Evolutionary conservation across 345 rosid species (phyloP).

Genomic region (thale cress (Arabidopsis thaliana)): TAIR10.1 NC_003076.8:7651501-7652000

Average conservation of each 20-base stretch:
- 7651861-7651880: background rate
- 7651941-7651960: background rate
- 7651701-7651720: background rate
- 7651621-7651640: background rate
- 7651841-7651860: background rate
- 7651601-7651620: slow-evolving; percentile 34
- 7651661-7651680: background rate
- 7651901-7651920: too few species aligned
- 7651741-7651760: background rate
- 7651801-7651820: background rate
- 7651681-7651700: background rate
- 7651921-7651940: too few species aligned
- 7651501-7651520: slow-evolving; percentile 82
- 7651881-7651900: too few species aligned
- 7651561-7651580: slow-evolving; percentile 91
- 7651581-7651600: slow-evolving; percentile 71
- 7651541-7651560: slow-evolving; percentile 96
- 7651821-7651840: background rate
- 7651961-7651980: background rate
- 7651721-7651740: background rate
- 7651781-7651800: background rate
- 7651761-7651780: background rate
- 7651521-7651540: slow-evolving; percentile 95
- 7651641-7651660: slow-evolving; percentile 1
- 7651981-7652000: background rate